Conservation (phyloP, 2,329 filamentous ascomycete species). For the Fusarium virguliforme region DNA sequence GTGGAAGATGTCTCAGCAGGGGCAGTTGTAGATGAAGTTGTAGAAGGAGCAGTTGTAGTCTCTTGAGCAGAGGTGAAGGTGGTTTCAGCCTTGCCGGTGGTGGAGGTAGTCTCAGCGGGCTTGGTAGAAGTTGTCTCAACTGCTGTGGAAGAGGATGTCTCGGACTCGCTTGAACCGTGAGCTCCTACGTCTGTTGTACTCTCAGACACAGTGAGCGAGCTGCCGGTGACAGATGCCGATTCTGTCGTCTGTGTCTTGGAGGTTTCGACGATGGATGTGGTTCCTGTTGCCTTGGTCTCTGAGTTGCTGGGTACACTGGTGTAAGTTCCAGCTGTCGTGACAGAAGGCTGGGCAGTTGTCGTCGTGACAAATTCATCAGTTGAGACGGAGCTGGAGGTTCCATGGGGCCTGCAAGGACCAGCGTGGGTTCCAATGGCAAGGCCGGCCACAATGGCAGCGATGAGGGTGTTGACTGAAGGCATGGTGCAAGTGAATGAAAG, state of each 20-base stretch:
- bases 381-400: slow-evolving; percentile 15
- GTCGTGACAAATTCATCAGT: slow-evolving; percentile 16
- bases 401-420: slow-evolving; percentile 38
- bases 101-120: not conserved
- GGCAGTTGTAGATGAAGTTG: not conserved
- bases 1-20: not conserved
- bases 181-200: slow-evolving; percentile 23
- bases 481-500: slow-evolving; percentile 20
- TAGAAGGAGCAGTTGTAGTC: slow-evolving; percentile 3
- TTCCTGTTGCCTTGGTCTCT: not conserved
- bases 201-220: not conserved
- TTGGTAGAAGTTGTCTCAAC: slow-evolving; percentile 7
- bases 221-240: not conserved
- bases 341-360: slow-evolving; percentile 1
- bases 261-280: not conserved
- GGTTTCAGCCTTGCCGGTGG: not conserved
- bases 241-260: not conserved
- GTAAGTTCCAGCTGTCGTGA: slow-evolving; percentile 21
- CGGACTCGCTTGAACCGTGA: slow-evolving; percentile 13
- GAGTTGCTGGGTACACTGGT: slow-evolving; percentile 12
- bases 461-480: slow-evolving; percentile 34
- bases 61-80: slow-evolving; percentile 11
- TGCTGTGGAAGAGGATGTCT: slow-evolving; percentile 17
- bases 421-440: slow-evolving; percentile 36
- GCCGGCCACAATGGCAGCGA: slow-evolving; percentile 37